Conservation (phyloP, 139 green algal genomes). For the Chlorella vulgaris region DNA sequence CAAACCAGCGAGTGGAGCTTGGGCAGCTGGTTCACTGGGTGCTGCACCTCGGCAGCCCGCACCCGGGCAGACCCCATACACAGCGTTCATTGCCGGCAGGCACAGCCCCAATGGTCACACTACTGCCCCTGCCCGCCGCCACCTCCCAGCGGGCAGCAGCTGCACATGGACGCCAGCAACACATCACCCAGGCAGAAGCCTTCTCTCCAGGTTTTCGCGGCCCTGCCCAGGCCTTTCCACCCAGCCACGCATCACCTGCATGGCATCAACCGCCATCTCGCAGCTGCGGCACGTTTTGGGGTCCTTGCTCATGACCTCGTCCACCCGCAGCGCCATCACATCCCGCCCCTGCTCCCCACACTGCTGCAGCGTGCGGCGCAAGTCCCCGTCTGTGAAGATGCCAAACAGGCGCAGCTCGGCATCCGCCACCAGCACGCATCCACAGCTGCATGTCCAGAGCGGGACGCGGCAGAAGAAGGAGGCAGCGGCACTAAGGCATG, state of each 20-base stretch:
- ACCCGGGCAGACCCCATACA: no score
- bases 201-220: no score
- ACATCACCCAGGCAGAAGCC: neutral
- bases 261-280: constrained; percentile 60
- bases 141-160: no score
- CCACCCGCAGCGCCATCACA: constrained; percentile 44
- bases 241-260: constrained; percentile 33
- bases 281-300: constrained; percentile 34
- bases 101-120: no score
- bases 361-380: constrained; percentile 52
- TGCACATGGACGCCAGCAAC: no score
- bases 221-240: neutral
- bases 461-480: neutral
- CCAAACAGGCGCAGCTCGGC: constrained; percentile 43
- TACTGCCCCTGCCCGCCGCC: no score
- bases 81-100: no score
- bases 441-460: constrained; percentile 40
- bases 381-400: constrained; percentile 67
- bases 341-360: constrained; percentile 3
- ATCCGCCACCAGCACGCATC: constrained; percentile 61
- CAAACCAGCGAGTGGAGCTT: no score
- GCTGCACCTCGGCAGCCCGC: no score
- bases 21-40: no score
- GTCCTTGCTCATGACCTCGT: constrained; percentile 40
- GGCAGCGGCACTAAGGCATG: neutral